Evolutionary conservation across 345 rosid species (phyloP).

Genomic region (Acer yangbiense): DNA sequence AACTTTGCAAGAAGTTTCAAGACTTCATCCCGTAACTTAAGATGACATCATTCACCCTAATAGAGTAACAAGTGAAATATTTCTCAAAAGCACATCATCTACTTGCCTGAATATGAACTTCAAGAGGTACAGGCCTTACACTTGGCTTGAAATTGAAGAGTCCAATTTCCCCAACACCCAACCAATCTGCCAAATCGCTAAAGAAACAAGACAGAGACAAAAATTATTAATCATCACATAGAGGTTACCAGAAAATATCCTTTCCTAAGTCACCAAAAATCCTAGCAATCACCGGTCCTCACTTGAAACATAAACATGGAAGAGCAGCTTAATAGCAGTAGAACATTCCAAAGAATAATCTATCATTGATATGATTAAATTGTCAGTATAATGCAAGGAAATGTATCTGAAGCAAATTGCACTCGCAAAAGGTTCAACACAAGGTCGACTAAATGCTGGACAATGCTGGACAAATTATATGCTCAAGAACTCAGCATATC

Average conservation of each 20-base stretch:
- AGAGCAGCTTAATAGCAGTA: background rate
- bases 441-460: background rate
- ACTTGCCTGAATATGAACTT: slow-evolving; percentile 97
- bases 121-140: slow-evolving; percentile 98
- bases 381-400: background rate
- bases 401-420: background rate
- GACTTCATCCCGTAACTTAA: background rate
- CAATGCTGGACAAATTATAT: too few relatives aligned
- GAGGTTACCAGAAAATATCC: background rate
- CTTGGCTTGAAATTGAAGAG: slow-evolving; percentile 98
- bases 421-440: background rate
- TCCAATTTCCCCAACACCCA: slow-evolving; percentile 91
- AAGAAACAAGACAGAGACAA: slow-evolving; percentile 13
- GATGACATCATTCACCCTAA: background rate
- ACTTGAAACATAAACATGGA: background rate
- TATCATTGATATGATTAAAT: background rate
- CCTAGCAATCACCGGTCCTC: background rate
- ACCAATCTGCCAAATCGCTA: slow-evolving; percentile 98
- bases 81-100: slow-evolving; percentile 3
- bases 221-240: background rate
- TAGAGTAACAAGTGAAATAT: slow-evolving; percentile 13
- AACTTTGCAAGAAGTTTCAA: background rate
- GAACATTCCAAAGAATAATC: background rate
- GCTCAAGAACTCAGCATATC: too few relatives aligned
- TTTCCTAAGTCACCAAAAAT: background rate